Base-by-base conservation (phyloP, 2,329 filamentous ascomycete species). In the Cladosporium phlei region DNA sequence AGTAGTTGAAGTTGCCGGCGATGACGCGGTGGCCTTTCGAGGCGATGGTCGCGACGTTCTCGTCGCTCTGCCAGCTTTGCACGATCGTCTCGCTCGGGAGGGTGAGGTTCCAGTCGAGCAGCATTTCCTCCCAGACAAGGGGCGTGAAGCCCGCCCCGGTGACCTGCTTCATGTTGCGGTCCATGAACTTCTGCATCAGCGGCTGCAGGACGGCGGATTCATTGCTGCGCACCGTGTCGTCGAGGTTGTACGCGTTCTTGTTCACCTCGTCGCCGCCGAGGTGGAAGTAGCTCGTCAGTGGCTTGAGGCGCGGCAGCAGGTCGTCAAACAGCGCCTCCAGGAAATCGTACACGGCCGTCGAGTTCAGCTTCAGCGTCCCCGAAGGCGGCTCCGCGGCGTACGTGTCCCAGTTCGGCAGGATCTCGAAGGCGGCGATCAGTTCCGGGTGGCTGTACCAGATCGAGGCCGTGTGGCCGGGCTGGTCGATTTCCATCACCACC, bases 261-360 rank as follows among this genome's bases (percentile, higher is more conserved):
- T 93, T 91, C 51, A 94, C 80, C 70, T 95, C 89, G 59, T 95
- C 89, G 46, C 89, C 89, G 34, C 89, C 89, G 1, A 86, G 86
- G 68, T 95, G 88, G 72, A 91, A 94, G 68, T 91, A 80, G 5
- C 79, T 70, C 2, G 83, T 75, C 64, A 87, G 88, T 0, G 83
- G 80, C 7, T 72, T 69, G 9, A 89, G 65, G 21, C 87, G 76
- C 11, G 88, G 88, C 44, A 94, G 70, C 19, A 95, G 62, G 60
- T 95, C 89, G n/a, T 75, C 74, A 56, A 88, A 84, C 11, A 95
- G 67, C 28, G 67, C 83, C 47, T 85, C 77, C 9, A 95, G 66
- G 64, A 95, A 94, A 1, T 75, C 68, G 56, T 83, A 76, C 2
- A 93, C 87, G 1, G 69, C 75, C 1, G 80, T 69, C 45, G 80